A percentile compares a stretch with the other conserved stretches of the same genome.
Conservation (phyloP, 345 rosid species). For the Mallotus nudiflorus region DNA sequence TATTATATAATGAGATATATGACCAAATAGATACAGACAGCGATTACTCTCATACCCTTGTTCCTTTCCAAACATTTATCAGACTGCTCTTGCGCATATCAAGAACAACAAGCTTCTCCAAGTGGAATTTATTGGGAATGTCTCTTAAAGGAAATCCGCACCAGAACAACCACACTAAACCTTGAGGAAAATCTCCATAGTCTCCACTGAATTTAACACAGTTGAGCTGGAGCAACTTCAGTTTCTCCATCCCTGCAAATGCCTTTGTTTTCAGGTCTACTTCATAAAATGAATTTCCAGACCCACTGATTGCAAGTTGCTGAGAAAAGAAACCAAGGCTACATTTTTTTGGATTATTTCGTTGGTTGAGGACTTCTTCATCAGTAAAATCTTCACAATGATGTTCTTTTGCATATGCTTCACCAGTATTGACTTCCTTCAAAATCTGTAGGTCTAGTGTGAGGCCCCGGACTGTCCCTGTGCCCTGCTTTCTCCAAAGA, state of each 20-base stretch:
- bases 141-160: conserved; percentile 2
- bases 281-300: conserved; percentile 1
- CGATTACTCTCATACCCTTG: conserved; percentile 4
- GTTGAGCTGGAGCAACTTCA: conserved; percentile 9
- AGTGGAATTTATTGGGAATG: conserved; percentile 2
- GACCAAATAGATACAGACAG: not conserved
- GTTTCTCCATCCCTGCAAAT: conserved; percentile 2
- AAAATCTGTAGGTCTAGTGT: not conserved
- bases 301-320: not conserved
- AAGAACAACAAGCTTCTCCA: conserved; percentile 14
- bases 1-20: not conserved
- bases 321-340: not conserved
- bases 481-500: conserved; percentile 9
- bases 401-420: not conserved
- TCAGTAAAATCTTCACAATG: not conserved
- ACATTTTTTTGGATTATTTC: not conserved
- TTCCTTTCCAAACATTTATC: conserved; percentile 12
- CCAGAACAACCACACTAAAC: conserved; percentile 16
- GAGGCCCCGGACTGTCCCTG: conserved; percentile 11
- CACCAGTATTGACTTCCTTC: not conserved
- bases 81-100: conserved; percentile 15
- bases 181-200: conserved; percentile 14
- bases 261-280: conserved; percentile 4
- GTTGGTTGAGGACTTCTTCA: not conserved
- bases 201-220: conserved; percentile 2